These are phyloP conservation scores for Liriodendron chinense DNA, from an alignment of 164 flowering plant species.

Conservation along the genomic window DNA sequence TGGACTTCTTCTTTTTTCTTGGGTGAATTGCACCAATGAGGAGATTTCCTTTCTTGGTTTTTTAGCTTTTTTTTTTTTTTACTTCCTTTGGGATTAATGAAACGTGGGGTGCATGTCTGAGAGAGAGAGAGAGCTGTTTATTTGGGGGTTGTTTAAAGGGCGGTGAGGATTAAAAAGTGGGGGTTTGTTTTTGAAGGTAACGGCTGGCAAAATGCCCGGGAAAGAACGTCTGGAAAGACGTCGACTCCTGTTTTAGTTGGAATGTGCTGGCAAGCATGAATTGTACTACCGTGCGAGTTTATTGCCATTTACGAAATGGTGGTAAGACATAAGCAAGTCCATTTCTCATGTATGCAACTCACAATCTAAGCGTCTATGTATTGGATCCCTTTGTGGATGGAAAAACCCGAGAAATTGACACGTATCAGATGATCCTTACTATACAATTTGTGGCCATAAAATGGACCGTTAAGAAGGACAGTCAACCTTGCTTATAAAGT, in stretches of 20 bases:
- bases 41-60: slow-evolving; percentile 3
- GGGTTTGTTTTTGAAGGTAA: slow-evolving; percentile 18
- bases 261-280: background rate
- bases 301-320: background rate
- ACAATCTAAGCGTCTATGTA: too few relatives aligned
- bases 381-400: too few relatives aligned
- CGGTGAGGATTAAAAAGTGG: slow-evolving; percentile 21
- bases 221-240: background rate
- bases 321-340: too few relatives aligned
- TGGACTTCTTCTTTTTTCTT: background rate
- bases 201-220: slow-evolving; percentile 28
- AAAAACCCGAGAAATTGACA: too few relatives aligned
- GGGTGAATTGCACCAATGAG: slow-evolving; percentile 6
- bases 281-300: background rate
- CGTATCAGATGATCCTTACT: too few relatives aligned
- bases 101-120: slow-evolving; percentile 50
- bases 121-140: background rate
- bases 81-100: slow-evolving; percentile 2
- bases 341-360: too few relatives aligned
- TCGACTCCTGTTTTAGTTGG: background rate
- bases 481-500: too few relatives aligned
- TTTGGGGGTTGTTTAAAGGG: slow-evolving; percentile 7
- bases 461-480: too few relatives aligned
- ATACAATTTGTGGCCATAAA: too few relatives aligned
- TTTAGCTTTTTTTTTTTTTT: background rate